These are phyloP conservation scores for Trypanosoma mega DNA, from an alignment of 208 protist species.

Conservation along the genomic window DNA sequence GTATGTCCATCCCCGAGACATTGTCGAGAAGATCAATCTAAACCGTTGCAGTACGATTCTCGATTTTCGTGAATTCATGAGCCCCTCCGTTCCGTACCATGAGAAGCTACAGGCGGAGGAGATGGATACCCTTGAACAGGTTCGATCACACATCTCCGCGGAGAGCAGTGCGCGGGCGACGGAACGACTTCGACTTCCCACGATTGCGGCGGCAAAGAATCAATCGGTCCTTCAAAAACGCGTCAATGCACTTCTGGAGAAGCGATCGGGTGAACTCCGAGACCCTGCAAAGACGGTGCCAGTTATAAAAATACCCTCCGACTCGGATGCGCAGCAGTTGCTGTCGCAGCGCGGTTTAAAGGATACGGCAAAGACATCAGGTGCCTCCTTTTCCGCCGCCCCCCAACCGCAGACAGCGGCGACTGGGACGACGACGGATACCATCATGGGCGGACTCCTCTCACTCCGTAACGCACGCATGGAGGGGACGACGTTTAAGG, in stretches of 20 bases:
- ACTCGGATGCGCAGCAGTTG: not conserved
- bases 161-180: slow-evolving; percentile 1
- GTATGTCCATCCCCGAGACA: slow-evolving; percentile 77
- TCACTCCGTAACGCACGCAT: slow-evolving; percentile 39
- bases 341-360: not conserved
- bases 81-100: slow-evolving; percentile 32
- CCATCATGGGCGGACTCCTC: too few species aligned
- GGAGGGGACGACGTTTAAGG: slow-evolving; percentile 69
- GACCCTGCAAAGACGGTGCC: not conserved
- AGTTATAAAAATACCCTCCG: slow-evolving; percentile 1
- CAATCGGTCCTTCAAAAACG: slow-evolving; percentile 47
- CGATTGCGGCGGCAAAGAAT: slow-evolving; percentile 13
- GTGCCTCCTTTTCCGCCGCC: not conserved
- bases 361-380: not conserved
- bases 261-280: not conserved
- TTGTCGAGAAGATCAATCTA: slow-evolving; percentile 81
- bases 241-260: slow-evolving; percentile 51
- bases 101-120: slow-evolving; percentile 42
- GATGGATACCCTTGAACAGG: slow-evolving; percentile 10
- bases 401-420: not conserved
- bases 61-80: slow-evolving; percentile 65
- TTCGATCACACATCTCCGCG: slow-evolving; percentile 12
- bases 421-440: slow-evolving; percentile 8
- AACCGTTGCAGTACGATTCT: slow-evolving; percentile 81
- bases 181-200: slow-evolving; percentile 1